These are phyloP conservation scores for Scedosporium apiospermum DNA, from an alignment of 2,329 filamentous ascomycete species.

Conservation along the genomic window DNA sequence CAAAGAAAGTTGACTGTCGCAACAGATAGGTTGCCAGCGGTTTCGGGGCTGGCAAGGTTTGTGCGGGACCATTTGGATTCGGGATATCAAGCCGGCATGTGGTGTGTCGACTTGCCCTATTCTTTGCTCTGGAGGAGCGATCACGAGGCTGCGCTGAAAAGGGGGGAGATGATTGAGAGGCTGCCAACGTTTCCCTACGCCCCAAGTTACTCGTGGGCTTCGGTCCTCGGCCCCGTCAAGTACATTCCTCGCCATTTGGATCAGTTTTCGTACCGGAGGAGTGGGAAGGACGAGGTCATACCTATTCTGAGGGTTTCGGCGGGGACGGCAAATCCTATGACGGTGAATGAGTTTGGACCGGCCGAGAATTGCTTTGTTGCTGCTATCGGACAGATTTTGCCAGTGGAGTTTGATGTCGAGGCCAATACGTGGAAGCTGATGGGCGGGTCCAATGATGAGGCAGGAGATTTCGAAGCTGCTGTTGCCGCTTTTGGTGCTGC, in stretches of 20 bases:
- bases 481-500: neutral
- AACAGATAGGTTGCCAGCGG: conserved; percentile 8
- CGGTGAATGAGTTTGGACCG: neutral
- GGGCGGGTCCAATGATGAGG: neutral
- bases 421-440: neutral
- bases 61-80: neutral
- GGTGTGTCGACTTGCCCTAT: conserved; percentile 7
- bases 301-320: neutral
- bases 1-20: conserved; percentile 6
- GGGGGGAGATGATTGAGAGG: neutral
- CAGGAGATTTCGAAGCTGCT: neutral
- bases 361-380: neutral
- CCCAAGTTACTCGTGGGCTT: conserved; percentile 11
- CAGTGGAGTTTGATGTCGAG: neutral
- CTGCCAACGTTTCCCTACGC: neutral
- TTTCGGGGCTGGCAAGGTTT: conserved; percentile 9
- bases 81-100: conserved; percentile 9
- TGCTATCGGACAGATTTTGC: neutral
- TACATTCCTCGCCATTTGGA: neutral
- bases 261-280: neutral
- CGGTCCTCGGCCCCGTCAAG: conserved; percentile 4
- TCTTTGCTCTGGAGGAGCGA: conserved; percentile 9
- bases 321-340: neutral
- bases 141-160: neutral
- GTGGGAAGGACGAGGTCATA: neutral